A percentile compares a stretch with the other conserved stretches of the same genome.
Evolutionary conservation across 2,329 filamentous ascomycete species (phyloP).

Genomic region (Acephala macrosclerotiorum): DNA sequence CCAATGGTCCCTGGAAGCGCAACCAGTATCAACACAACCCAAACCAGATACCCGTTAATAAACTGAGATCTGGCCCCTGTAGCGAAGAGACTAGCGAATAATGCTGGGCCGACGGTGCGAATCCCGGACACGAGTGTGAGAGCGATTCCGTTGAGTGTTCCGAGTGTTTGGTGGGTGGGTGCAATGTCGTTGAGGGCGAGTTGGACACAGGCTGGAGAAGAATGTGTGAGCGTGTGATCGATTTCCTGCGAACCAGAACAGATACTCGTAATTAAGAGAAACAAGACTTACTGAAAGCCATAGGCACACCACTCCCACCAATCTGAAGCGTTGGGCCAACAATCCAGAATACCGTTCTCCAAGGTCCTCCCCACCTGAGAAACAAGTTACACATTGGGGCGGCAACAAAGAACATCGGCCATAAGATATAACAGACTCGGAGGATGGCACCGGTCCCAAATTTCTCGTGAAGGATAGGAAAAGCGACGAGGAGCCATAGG

Average conservation of each 20-base stretch:
- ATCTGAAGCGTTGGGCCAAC: constrained; percentile 59
- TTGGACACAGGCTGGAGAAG: constrained; percentile 77
- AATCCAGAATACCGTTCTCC: constrained; percentile 44
- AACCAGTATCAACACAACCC: constrained; percentile 60
- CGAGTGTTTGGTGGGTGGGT: constrained; percentile 69
- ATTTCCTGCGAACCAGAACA: no score
- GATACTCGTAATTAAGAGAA: background rate
- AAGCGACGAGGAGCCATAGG: constrained; percentile 73
- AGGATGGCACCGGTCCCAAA: constrained; percentile 73
- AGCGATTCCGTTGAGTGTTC: constrained; percentile 74
- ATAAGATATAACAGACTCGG: constrained; percentile 61
- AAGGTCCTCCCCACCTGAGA: constrained; percentile 51
- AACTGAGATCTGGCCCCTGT: constrained; percentile 68
- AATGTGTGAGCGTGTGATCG: constrained; percentile 13
- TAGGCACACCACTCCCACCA: constrained; percentile 52
- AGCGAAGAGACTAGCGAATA: constrained; percentile 73
- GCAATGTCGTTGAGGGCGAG: constrained; percentile 78
- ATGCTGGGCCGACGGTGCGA: constrained; percentile 70
- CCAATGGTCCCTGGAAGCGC: constrained; percentile 43
- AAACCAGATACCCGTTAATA: constrained; percentile 69
- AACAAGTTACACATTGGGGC: constrained; percentile 64
- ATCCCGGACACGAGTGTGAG: constrained; percentile 68
- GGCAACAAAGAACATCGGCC: constrained; percentile 68
- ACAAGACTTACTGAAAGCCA: constrained; percentile 61
- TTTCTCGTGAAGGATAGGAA: constrained; percentile 71